phyloP scores from a whole-genome alignment of 768 basidiomycete genomes.

The Auriculariales sp. region DNA sequence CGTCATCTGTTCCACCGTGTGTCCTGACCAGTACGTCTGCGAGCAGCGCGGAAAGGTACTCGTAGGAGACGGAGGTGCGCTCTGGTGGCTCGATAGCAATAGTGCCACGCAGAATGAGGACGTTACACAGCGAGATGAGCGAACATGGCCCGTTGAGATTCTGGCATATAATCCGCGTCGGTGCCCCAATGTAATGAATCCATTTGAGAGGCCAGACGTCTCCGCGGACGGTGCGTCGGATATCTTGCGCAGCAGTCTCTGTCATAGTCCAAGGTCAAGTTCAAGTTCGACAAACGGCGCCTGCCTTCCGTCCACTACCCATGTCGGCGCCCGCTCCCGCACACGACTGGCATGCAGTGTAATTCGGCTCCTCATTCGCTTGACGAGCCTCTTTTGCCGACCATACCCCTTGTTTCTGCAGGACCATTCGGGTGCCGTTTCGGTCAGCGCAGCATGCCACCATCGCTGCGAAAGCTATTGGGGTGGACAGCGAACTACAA shows the following conservation, averaged over 20 bases:
- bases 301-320: constrained; percentile 1
- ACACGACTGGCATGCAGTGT: constrained; percentile 40
- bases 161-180: constrained; percentile 57
- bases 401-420: constrained; percentile 12
- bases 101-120: constrained; percentile 71
- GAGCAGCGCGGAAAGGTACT: constrained; percentile 68
- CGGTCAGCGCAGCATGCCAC: constrained; percentile 54
- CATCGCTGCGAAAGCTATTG: constrained; percentile 72
- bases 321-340: constrained; percentile 12
- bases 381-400: constrained; percentile 1
- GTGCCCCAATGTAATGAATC: constrained; percentile 30
- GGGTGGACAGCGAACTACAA: constrained; percentile 78
- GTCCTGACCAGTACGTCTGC: constrained; percentile 63
- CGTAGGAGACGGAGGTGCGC: constrained; percentile 65
- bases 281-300: too few relatives aligned
- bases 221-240: constrained; percentile 12
- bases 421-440: constrained; percentile 69
- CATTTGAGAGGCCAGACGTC: constrained; percentile 73
- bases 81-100: constrained; percentile 56
- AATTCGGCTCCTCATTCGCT: constrained; percentile 11
- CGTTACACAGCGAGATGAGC: constrained; percentile 89
- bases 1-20: constrained; percentile 39
- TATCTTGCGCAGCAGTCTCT: neutral
- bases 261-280: too few relatives aligned
- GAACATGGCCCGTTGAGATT: constrained; percentile 88